Evolutionary conservation across 257 asterid species (phyloP), one percentile per base, ranked within the genome.

Genomic region (Solanum verrucosum): DNA sequence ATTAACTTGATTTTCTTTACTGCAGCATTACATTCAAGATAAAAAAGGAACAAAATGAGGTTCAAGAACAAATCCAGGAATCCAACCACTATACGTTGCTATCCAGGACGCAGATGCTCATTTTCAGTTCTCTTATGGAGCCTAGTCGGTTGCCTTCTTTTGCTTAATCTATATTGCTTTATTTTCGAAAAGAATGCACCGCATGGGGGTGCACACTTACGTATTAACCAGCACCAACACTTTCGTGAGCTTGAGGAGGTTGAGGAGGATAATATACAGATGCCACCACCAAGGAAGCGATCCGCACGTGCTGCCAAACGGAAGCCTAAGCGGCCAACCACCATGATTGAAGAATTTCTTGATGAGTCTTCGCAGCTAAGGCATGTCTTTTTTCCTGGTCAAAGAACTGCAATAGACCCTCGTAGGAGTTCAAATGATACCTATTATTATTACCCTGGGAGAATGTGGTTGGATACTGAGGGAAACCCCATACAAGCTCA

Each of bases 401-500:
- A 74, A 75, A 92, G 89, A 89, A 90, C 44, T 38, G 96, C 98
- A 70, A 59, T 96, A 65, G 95, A 93, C 91, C 99, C 98, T 74
- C 87, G 8, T 85, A 93, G 86, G 87, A 93, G 52, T 72, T 88
- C 31, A 63, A 94, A 95, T 73, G 93, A 90, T 49, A 93, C 93
- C 87, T 87, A 89, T 35, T 93, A 90, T 88, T 97, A 94, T 89
- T 91, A 92, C 90, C 99, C 99, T 6, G 99, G 95, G 75, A 93
- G 95, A 89, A 91, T 95, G 88, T 97, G 99, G 99, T 90, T 97
- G 89, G 99, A 97, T 90, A 97, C 97, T 60, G 94, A 95, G 77
- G 98, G 99, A 84, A 95, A 95, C 90, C 98, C 99, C 63, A 95
- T 97, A 89, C 99, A 97, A 90, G 99, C 98, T 73, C 99, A 95